A percentile compares a stretch with the other conserved stretches of the same genome.
phyloP scores from a whole-genome alignment of 805 yeast genomes.

The Kodamaea jinghongensis region DNA sequence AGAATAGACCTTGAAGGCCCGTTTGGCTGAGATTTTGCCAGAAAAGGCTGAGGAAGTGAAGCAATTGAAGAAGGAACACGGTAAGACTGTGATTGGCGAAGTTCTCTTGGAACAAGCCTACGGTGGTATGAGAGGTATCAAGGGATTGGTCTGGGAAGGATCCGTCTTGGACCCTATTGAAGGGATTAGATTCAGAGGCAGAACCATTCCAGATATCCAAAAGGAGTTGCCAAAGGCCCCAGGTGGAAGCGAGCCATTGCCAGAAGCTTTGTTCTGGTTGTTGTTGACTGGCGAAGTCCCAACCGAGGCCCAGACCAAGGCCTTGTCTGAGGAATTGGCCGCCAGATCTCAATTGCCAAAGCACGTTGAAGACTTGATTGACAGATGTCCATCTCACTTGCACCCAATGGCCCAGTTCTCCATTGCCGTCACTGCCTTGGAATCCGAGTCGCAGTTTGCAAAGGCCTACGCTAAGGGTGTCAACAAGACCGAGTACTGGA shows the following conservation, averaged over 20 bases:
- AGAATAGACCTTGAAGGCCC: conserved; percentile 77
- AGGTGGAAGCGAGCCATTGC: conserved; percentile 61
- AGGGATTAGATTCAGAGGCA: conserved; percentile 78
- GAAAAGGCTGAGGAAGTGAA: conserved; percentile 89
- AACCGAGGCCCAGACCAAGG: conserved; percentile 53
- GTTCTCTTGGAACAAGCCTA: conserved; percentile 44
- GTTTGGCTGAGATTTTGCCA: conserved; percentile 90
- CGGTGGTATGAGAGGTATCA: conserved; percentile 83
- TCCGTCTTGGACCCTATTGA: conserved; percentile 71
- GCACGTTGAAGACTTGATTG: conserved; percentile 58
- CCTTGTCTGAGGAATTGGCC: conserved; percentile 60
- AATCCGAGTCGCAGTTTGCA: conserved; percentile 69
- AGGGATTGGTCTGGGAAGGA: conserved; percentile 76
- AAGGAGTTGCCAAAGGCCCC: conserved; percentile 57
- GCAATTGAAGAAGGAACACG: conserved; percentile 86
- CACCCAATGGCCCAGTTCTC: conserved; percentile 86
- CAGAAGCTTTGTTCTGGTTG: conserved; percentile 78
- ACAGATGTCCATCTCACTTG: conserved; percentile 60
- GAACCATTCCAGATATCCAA: conserved; percentile 72
- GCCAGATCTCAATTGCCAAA: conserved; percentile 63
- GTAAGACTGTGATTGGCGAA: conserved; percentile 62
- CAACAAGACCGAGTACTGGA: conserved; percentile 71
- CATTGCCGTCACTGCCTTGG: conserved; percentile 71
- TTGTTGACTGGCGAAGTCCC: conserved; percentile 74
- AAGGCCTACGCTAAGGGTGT: conserved; percentile 69